These are phyloP conservation scores for Saururus chinensis DNA, from an alignment of 164 flowering plant genomes.

Conservation along the genomic window DNA sequence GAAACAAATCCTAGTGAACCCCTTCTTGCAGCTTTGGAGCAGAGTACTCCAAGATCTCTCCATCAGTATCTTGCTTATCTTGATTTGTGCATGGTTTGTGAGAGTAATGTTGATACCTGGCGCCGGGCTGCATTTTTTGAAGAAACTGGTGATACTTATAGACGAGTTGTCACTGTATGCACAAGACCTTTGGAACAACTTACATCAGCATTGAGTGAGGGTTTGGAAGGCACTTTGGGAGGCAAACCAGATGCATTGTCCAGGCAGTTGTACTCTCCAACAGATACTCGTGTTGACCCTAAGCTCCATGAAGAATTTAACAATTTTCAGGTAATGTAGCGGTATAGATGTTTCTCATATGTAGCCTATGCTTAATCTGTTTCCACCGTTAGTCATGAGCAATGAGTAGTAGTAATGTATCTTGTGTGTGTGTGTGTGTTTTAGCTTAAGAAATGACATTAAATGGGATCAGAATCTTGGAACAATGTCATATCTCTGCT, in stretches of 20 bases:
- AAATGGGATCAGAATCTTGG: too few relatives aligned
- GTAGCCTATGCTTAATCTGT: too few relatives aligned
- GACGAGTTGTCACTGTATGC: slow-evolving; percentile 58
- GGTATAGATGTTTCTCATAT: too few relatives aligned
- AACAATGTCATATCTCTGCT: too few relatives aligned
- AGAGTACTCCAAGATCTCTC: slow-evolving; percentile 57
- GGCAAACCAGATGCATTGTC: slow-evolving; percentile 40
- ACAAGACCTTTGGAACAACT: slow-evolving; percentile 76
- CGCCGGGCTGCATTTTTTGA: slow-evolving; percentile 95
- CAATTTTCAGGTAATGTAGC: slow-evolving; percentile 52
- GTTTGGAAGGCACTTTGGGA: slow-evolving; percentile 35
- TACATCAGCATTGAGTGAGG: slow-evolving; percentile 44
- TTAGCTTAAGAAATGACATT: too few relatives aligned
- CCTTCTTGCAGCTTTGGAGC: slow-evolving; percentile 76
- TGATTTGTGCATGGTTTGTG: slow-evolving; percentile 84
- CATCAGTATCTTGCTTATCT: slow-evolving; percentile 78
- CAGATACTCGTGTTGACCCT: slow-evolving; percentile 24
- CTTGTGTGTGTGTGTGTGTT: too few relatives aligned
- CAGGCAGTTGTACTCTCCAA: slow-evolving; percentile 43
- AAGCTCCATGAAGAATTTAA: slow-evolving; percentile 38
- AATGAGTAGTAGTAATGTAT: too few relatives aligned
- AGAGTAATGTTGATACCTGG: slow-evolving; percentile 84
- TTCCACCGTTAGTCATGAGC: too few relatives aligned
- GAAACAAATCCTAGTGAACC: slow-evolving; percentile 89
- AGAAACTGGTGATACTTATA: slow-evolving; percentile 92